phyloP scores from a whole-genome alignment of 192 early-diverging fungal species.

The Coemansia erecta region DNA sequence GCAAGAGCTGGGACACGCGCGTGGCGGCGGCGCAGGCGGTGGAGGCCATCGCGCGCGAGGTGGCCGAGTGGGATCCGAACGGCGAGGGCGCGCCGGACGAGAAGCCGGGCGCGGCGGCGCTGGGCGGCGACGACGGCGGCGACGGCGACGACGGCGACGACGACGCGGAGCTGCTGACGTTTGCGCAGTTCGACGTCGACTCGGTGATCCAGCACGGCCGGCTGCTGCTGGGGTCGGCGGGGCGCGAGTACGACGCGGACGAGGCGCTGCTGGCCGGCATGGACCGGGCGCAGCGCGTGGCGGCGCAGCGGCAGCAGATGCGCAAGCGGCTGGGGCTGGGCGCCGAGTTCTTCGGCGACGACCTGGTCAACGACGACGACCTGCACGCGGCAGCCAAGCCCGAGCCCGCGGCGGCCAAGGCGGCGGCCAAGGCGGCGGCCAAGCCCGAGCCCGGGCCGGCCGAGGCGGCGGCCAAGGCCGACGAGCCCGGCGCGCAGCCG shows the following conservation, averaged over 20 bases:
- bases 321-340: conserved; percentile 82
- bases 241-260: conserved; percentile 90
- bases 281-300: conserved; percentile 79
- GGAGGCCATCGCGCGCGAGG: conserved; percentile 86
- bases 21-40: conserved; percentile 90
- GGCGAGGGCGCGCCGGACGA: conserved; percentile 1
- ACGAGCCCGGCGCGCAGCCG: background rate
- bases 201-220: conserved; percentile 76
- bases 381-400: conserved; percentile 35
- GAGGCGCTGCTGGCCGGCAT: conserved; percentile 56
- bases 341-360: conserved; percentile 86
- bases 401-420: background rate
- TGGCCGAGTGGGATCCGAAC: conserved; percentile 80
- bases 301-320: conserved; percentile 78
- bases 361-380: conserved; percentile 84
- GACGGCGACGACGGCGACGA: conserved; percentile 8
- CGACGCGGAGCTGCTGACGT: conserved; percentile 62
- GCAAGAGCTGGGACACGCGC: conserved; percentile 92
- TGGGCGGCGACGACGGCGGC: too few relatives aligned
- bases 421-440: background rate
- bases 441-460: conserved; percentile 23
- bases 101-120: background rate
- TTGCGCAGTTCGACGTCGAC: conserved; percentile 80
- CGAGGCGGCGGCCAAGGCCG: conserved; percentile 8
- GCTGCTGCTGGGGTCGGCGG: conserved; percentile 79